These are phyloP conservation scores for Fibroporia radiculosa DNA, from an alignment of 768 basidiomycete genomes.

Conservation along the genomic window DNA sequence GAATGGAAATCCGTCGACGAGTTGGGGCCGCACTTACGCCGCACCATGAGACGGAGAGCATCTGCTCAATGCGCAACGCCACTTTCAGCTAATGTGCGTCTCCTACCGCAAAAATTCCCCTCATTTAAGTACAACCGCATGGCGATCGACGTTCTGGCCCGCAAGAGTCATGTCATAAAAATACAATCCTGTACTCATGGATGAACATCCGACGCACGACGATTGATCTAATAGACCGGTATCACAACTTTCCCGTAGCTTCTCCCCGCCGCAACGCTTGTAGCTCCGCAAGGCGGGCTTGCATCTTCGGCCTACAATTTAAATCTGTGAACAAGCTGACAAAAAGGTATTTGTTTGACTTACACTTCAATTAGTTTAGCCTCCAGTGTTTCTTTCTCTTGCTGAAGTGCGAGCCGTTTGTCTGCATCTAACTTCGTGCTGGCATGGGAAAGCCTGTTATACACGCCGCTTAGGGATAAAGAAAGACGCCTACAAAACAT, in stretches of 20 bases:
- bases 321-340: not conserved
- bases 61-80: too few species aligned
- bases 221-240: not conserved
- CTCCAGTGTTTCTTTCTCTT: conserved; percentile 89
- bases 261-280: conserved; percentile 16
- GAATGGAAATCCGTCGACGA: not conserved
- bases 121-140: too few species aligned
- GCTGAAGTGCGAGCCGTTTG: conserved; percentile 82
- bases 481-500: conserved; percentile 69
- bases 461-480: not conserved
- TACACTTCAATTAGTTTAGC: conserved; percentile 81
- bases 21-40: too few species aligned
- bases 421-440: conserved; percentile 89
- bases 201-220: not conserved
- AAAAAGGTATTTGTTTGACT: conserved; percentile 32
- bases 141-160: too few species aligned
- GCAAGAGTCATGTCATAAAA: too few species aligned
- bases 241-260: not conserved
- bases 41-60: too few species aligned
- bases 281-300: conserved; percentile 65
- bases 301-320: conserved; percentile 66
- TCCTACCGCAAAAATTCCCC: too few species aligned
- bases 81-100: too few species aligned
- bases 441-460: not conserved
- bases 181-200: too few species aligned